Conservation (phyloP, 345 rosid genomes). For the Rhodomyrtus tomentosa region DNA sequence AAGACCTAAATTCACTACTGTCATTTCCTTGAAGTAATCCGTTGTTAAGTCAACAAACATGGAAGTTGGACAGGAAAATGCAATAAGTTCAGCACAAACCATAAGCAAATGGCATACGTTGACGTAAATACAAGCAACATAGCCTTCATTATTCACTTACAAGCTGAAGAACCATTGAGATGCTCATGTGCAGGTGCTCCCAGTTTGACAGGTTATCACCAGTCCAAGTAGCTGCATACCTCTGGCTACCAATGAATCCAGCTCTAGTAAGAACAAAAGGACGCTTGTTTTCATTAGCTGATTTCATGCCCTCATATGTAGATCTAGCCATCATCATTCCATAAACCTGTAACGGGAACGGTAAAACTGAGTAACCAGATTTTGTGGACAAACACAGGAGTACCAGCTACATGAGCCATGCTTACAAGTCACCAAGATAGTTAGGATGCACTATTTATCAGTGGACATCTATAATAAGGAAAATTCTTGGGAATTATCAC, state of each 20-base stretch:
- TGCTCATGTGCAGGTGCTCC: constrained; percentile 88
- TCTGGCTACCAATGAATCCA: constrained; percentile 82
- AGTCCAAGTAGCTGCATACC: constrained; percentile 88
- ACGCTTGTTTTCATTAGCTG: constrained; percentile 57
- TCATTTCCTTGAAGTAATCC: too few relatives aligned
- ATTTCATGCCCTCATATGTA: constrained; percentile 76
- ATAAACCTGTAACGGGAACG: constrained; percentile 35
- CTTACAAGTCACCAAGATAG: neutral
- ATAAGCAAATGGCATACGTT: neutral
- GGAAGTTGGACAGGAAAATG: too few relatives aligned
- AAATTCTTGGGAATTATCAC: neutral
- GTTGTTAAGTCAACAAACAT: too few relatives aligned
- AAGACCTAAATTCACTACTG: too few relatives aligned
- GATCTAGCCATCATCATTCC: constrained; percentile 94
- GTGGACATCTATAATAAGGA: neutral
- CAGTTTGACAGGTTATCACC: constrained; percentile 90
- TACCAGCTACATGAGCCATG: neutral
- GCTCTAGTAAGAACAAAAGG: constrained; percentile 92
- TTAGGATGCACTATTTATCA: neutral
- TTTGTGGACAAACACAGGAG: neutral
- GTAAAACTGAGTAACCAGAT: neutral
- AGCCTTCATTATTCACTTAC: constrained; percentile 23
- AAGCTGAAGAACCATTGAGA: constrained; percentile 88
- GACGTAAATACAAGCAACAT: neutral
- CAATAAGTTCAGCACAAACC: too few relatives aligned